These are phyloP conservation scores for Sclerotinia borealis DNA, from an alignment of 2,329 filamentous ascomycete genomes.

Conservation along the genomic window DNA sequence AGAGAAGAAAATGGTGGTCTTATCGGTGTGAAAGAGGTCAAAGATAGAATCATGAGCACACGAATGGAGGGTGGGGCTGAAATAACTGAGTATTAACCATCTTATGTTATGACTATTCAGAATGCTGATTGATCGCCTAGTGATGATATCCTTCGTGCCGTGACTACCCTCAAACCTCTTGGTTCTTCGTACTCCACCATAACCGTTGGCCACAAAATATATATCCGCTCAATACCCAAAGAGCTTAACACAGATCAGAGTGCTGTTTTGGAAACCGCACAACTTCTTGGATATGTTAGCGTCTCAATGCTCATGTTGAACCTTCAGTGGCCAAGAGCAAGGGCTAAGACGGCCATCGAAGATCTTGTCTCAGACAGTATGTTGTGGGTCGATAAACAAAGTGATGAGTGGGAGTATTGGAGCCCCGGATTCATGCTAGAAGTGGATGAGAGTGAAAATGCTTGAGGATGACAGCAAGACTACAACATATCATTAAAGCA, in stretches of 20 bases:
- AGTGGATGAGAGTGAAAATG: conserved; percentile 19
- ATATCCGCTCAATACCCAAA: conserved; percentile 89
- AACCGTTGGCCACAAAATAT: conserved; percentile 73
- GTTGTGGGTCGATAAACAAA: conserved; percentile 90
- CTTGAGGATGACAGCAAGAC: conserved; percentile 8
- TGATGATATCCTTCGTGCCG: conserved; percentile 86
- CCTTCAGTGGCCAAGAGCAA: conserved; percentile 74
- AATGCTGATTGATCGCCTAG: conserved; percentile 34
- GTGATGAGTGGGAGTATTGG: conserved; percentile 89
- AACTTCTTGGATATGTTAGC: conserved; percentile 84
- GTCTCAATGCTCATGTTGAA: conserved; percentile 85
- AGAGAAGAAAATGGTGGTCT: conserved; percentile 87
- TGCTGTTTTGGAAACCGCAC: conserved; percentile 83
- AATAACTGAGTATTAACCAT: conserved; percentile 63
- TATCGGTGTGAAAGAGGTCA: conserved; percentile 76
- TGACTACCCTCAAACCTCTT: conserved; percentile 78
- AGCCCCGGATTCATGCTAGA: conserved; percentile 64
- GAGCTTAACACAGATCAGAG: conserved; percentile 94
- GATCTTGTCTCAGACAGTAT: conserved; percentile 84
- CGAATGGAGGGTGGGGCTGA: conserved; percentile 69
- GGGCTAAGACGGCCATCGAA: conserved; percentile 84
- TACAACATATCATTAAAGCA: neutral
- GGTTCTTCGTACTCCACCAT: conserved; percentile 84
- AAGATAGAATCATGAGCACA: conserved; percentile 66
- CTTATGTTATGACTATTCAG: neutral